Percentiles rank a stretch among this genome's conserved stretches.
Conservation (phyloP, 106 monocot genomes). For the Posidonia australis region DNA sequence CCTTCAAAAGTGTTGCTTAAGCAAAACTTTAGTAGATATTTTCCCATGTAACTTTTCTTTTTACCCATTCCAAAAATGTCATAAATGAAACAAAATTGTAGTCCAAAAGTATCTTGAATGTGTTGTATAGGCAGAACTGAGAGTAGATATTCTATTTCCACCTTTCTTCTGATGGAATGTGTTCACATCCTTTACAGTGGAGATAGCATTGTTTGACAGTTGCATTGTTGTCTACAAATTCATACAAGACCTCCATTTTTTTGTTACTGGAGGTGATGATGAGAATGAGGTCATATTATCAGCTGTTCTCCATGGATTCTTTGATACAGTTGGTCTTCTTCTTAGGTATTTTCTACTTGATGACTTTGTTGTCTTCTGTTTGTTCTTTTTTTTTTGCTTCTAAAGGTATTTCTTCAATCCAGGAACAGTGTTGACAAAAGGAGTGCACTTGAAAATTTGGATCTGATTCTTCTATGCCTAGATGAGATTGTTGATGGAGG, state of each 20-base stretch:
- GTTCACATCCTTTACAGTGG: constrained; percentile 30
- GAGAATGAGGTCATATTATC: constrained; percentile 87
- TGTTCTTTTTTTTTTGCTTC: no score
- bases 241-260: constrained; percentile 84
- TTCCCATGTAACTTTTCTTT: no score
- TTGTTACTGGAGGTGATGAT: constrained; percentile 74
- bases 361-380: no score
- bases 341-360: constrained; percentile 39
- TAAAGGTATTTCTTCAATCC: no score
- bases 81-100: no score
- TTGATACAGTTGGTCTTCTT: constrained; percentile 65
- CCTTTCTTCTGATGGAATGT: no score
- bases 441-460: constrained; percentile 77
- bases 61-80: no score
- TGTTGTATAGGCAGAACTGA: no score
- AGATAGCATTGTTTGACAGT: constrained; percentile 66
- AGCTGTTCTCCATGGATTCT: constrained; percentile 77
- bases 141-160: no score
- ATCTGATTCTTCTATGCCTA: constrained; percentile 67
- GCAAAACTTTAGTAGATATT: no score
- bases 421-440: constrained; percentile 84
- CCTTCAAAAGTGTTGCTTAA: no score
- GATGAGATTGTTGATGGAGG: constrained; percentile 96
- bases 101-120: no score
- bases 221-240: constrained; percentile 75